Conservation (phyloP, 768 basidiomycete species). For the Amanita thiersii region DNA sequence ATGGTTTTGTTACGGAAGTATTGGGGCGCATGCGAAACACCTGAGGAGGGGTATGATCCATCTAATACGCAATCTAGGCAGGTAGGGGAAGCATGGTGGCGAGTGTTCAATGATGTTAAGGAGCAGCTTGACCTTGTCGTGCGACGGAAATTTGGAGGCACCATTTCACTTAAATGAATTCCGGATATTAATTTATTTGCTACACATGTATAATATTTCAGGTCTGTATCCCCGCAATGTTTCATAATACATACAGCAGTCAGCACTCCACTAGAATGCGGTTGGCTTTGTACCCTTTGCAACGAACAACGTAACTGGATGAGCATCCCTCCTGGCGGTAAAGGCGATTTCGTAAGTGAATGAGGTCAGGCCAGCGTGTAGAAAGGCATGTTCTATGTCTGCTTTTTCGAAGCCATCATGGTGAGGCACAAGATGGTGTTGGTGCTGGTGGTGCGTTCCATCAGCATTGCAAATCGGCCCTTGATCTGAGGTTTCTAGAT, state of each 20-base stretch:
- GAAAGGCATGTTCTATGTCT: conserved; percentile 42
- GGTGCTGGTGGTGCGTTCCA: conserved; percentile 4
- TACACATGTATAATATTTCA: no score
- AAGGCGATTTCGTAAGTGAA: conserved; percentile 30
- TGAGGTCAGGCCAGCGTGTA: conserved; percentile 40
- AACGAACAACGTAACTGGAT: conserved; percentile 41
- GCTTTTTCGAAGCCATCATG: conserved; percentile 41
- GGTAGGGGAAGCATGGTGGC: conserved; percentile 78
- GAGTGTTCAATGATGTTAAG: conserved; percentile 64
- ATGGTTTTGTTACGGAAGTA: conserved; percentile 54
- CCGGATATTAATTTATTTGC: no score
- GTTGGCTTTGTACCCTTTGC: conserved; percentile 39
- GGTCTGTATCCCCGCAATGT: no score
- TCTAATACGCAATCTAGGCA: conserved; percentile 24
- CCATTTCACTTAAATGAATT: conserved; percentile 53
- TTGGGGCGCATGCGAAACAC: conserved; percentile 55
- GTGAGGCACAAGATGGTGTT: conserved; percentile 37
- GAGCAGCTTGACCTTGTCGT: conserved; percentile 56
- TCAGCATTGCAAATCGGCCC: no score
- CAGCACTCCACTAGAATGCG: conserved; percentile 50
- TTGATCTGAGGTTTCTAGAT: conserved; percentile 32
- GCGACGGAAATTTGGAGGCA: conserved; percentile 65
- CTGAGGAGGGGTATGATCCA: conserved; percentile 25
- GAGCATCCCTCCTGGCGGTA: conserved; percentile 21
- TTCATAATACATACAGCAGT: no score